Conservation (phyloP, 768 basidiomycete species). For the Hemileccinum impolitum region DNA sequence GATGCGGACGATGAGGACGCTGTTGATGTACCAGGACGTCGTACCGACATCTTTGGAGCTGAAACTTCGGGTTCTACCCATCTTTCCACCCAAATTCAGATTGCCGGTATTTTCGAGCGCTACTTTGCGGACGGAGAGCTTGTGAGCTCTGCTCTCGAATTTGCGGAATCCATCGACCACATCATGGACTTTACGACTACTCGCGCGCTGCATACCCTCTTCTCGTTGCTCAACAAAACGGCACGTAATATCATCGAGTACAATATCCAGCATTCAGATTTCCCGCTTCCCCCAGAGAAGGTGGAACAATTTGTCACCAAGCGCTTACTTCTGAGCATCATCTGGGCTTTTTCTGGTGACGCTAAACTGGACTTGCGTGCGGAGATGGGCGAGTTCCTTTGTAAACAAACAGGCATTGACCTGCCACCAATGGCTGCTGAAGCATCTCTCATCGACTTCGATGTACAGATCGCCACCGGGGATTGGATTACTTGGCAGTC, state of each 20-base stretch:
- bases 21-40: conserved; percentile 58
- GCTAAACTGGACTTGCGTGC: conserved; percentile 88
- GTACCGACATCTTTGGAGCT: conserved; percentile 39
- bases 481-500: conserved; percentile 94
- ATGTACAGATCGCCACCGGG: conserved; percentile 81
- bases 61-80: conserved; percentile 59
- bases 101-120: conserved; percentile 69
- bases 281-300: conserved; percentile 80
- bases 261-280: conserved; percentile 92
- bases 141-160: conserved; percentile 72
- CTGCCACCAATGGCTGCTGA: conserved; percentile 73
- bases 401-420: conserved; percentile 84
- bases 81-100: conserved; percentile 71
- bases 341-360: conserved; percentile 98
- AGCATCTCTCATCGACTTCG: conserved; percentile 89
- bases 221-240: conserved; percentile 96
- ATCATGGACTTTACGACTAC: conserved; percentile 98
- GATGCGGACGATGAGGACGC: conserved; percentile 89
- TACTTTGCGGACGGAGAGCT: conserved; percentile 84
- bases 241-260: conserved; percentile 92
- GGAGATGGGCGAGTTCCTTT: conserved; percentile 84
- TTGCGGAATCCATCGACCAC: conserved; percentile 85
- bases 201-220: conserved; percentile 91
- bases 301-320: conserved; percentile 91
- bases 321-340: conserved; percentile 83